Conservation (phyloP, 768 basidiomycete species). For the Lactifluus hygrophoroides region DNA sequence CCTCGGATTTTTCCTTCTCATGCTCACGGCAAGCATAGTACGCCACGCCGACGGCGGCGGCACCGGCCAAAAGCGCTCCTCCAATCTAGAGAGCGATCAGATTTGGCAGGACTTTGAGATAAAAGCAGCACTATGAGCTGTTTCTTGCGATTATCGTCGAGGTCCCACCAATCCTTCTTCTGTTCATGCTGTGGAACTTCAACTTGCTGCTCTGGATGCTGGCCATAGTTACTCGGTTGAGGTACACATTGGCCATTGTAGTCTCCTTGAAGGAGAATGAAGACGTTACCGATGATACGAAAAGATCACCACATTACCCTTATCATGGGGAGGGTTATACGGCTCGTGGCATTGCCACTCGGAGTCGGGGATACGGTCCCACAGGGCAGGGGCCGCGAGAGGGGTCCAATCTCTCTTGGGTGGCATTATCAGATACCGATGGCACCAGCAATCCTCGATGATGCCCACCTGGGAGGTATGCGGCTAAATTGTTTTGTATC, state of each 20-base stretch:
- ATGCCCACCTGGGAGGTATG: constrained; percentile 54
- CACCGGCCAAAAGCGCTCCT: constrained; percentile 51
- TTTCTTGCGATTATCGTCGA: constrained; percentile 49
- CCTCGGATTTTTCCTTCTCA: constrained; percentile 40
- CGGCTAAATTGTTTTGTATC: constrained; percentile 64
- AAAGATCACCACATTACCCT: constrained; percentile 11
- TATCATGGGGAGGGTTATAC: constrained; percentile 14
- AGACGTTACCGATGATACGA: not conserved
- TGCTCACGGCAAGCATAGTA: constrained; percentile 45
- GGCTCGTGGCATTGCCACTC: constrained; percentile 7
- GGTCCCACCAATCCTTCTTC: constrained; percentile 47
- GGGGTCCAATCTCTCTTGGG: constrained; percentile 65
- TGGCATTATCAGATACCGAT: not conserved
- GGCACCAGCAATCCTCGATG: not conserved
- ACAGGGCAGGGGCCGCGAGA: constrained; percentile 50
- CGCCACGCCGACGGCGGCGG: constrained; percentile 45
- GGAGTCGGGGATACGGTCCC: constrained; percentile 44
- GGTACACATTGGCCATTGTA: constrained; percentile 12
- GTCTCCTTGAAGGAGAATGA: not conserved
- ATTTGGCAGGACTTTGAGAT: not conserved
- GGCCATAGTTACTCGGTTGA: constrained; percentile 19
- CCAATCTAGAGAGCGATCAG: constrained; percentile 42
- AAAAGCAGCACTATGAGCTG: constrained; percentile 40
- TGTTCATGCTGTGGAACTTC: constrained; percentile 37
- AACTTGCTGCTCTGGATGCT: constrained; percentile 26